Base-by-base conservation (phyloP, 257 asterid genomes). In the Plantago ovata region DNA sequence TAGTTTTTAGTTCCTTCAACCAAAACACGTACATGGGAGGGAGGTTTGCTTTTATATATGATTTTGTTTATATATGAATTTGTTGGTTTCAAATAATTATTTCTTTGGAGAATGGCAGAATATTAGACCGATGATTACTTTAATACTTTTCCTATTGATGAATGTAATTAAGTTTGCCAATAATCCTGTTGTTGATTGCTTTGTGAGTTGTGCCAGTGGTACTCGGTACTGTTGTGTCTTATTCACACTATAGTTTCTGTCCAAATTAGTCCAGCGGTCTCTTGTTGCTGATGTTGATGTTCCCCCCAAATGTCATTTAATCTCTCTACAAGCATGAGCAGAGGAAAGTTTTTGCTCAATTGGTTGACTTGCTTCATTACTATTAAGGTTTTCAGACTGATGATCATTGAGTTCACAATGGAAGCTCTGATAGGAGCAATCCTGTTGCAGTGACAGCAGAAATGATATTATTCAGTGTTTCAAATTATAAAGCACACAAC, bases 221-320 rank as follows among this genome's bases (percentile, higher is more conserved):
- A 20, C 51, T 52, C 19, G 7, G 48, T 61, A 64, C 59, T 41
- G 50, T 67, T 55, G 19, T 33, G 52, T 24, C 12, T 60, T 55
- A 41, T 67, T 47, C 45, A 32, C 63, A 13, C 63, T 59, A 23
- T n/a, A n/a, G 67, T 58, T 64, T 58, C 48, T 36, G 13, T 48
- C 38, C 95, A 92, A 97, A 72, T 81, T 83, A 53, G 77, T 93
- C 49, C 79, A 91, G 61, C 95, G n/a, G n/a, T n/a, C 97, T 44
- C 92, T 93, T 67, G 94, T 93, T 67, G 95, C 97, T 69, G 98
- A 93, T 74, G 89, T 85, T 67, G 95, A 95, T 58, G 94, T 93
- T 53, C 83, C 89, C 68, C 85, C 97, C 64, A 93, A 93, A 73
- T 93, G 98, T 61, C 98, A 89, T 73, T 81, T 93, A 53, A 93